Percentiles rank a stretch among this genome's conserved stretches.
Conservation (phyloP, 2,329 filamentous ascomycete genomes). For the Pestalotiopsis sp. region DNA sequence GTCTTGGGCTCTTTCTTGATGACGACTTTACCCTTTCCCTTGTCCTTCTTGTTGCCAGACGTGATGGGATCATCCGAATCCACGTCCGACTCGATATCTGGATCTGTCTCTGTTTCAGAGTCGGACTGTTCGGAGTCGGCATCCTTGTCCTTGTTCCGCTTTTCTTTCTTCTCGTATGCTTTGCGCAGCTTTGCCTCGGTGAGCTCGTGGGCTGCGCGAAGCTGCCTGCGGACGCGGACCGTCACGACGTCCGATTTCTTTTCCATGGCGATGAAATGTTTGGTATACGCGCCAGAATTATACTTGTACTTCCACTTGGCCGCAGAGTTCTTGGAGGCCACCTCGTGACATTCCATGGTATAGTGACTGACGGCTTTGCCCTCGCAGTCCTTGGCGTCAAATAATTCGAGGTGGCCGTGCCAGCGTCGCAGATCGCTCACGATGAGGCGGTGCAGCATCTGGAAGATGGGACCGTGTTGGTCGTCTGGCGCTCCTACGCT, state of each 20-base stretch:
- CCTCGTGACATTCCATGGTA: not conserved
- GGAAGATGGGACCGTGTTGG: constrained; percentile 23
- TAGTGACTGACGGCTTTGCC: constrained; percentile 15
- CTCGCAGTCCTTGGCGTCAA: constrained; percentile 23
- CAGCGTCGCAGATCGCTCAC: constrained; percentile 22
- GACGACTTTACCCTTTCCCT: not conserved
- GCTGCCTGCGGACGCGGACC: not conserved
- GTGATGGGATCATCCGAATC: not conserved
- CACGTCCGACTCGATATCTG: not conserved
- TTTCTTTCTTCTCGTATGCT: not conserved
- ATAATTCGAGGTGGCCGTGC: constrained; percentile 13
- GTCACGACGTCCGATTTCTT: not conserved
- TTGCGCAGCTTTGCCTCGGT: not conserved
- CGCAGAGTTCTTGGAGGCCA: not conserved
- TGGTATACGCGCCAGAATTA: not conserved
- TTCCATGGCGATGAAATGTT: not conserved
- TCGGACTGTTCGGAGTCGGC: not conserved
- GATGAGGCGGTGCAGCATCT: constrained; percentile 24
- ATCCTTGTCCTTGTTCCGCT: not conserved
- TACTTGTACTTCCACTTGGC: not conserved
- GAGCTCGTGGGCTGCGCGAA: not conserved
- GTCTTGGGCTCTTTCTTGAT: not conserved
- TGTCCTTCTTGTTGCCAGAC: not conserved
- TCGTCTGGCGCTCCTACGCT: constrained; percentile 19
- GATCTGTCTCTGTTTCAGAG: not conserved